Percentiles rank a stretch among this genome's conserved stretches.
Evolutionary conservation across 495 filamentous ascomycete genomes (phyloP).

Genomic region (Daldinia concentrica): DNA sequence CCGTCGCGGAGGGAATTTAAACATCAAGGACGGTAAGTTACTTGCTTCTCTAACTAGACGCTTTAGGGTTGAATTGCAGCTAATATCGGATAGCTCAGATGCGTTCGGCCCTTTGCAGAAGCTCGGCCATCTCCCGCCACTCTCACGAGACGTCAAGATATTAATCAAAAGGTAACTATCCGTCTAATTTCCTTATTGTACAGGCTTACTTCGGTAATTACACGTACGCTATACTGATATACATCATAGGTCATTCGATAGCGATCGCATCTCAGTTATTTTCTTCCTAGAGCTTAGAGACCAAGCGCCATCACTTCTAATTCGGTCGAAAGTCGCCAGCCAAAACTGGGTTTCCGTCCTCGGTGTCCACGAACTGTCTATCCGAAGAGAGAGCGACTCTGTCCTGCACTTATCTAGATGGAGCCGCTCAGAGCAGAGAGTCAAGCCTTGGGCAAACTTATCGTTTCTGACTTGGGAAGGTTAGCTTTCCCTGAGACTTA

Average conservation of each 20-base stretch:
- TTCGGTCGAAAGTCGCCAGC: conserved; percentile 51
- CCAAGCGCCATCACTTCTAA: conserved; percentile 54
- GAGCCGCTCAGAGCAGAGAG: conserved; percentile 53
- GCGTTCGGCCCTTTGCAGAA: conserved; percentile 51
- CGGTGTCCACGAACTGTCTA: conserved; percentile 61
- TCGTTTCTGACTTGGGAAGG: conserved; percentile 68
- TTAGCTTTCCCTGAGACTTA: conserved; percentile 32
- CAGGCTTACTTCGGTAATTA: background rate
- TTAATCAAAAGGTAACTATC: conserved; percentile 59
- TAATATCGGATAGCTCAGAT: conserved; percentile 49
- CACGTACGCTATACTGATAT: conserved; percentile 14
- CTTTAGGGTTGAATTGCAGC: background rate
- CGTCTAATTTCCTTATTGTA: background rate
- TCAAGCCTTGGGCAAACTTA: conserved; percentile 61
- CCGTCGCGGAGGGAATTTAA: conserved; percentile 61
- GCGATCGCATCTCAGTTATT: conserved; percentile 60
- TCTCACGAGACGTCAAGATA: conserved; percentile 57
- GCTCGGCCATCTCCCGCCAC: conserved; percentile 42
- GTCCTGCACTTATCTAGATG: conserved; percentile 60
- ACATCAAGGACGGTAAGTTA: conserved; percentile 50
- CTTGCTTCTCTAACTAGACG: background rate
- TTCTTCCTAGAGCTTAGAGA: conserved; percentile 55
- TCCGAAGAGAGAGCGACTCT: conserved; percentile 55
- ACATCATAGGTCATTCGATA: conserved; percentile 57
- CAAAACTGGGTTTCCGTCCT: conserved; percentile 57